Evolutionary conservation across 306 rosid genomes (phyloP).

Genomic region (Medicago lupulina): DNA sequence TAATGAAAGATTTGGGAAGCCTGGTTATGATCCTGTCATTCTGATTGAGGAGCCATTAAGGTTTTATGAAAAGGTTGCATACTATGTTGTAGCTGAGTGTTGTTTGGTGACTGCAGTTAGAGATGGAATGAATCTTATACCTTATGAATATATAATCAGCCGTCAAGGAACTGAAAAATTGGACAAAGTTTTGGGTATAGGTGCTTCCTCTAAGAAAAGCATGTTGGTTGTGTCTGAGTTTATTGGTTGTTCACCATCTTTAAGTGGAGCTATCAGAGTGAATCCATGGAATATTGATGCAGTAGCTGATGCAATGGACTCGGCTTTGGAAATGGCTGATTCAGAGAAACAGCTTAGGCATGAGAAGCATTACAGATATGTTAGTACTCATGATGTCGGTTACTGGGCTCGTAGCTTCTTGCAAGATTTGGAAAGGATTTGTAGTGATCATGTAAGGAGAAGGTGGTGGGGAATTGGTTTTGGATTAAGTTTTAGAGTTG

Average conservation of each 20-base stretch:
- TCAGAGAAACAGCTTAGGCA: conserved; percentile 85
- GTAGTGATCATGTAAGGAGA: conserved; percentile 70
- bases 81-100: conserved; percentile 81
- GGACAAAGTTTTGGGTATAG: conserved; percentile 63
- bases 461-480: conserved; percentile 93
- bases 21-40: conserved; percentile 82
- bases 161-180: conserved; percentile 72
- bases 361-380: conserved; percentile 88
- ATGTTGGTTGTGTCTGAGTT: conserved; percentile 87
- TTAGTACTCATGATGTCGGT: conserved; percentile 86
- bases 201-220: conserved; percentile 59
- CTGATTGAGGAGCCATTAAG: conserved; percentile 76
- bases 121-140: conserved; percentile 92
- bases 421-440: conserved; percentile 78
- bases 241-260: conserved; percentile 88
- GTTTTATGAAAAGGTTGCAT: conserved; percentile 81
- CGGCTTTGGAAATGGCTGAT: conserved; percentile 68
- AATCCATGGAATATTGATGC: conserved; percentile 92
- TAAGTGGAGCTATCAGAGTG: conserved; percentile 89
- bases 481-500: conserved; percentile 84
- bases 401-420: conserved; percentile 93
- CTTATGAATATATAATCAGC: conserved; percentile 77
- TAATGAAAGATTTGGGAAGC: conserved; percentile 65
- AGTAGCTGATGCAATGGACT: conserved; percentile 89
- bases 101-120: conserved; percentile 88